These are phyloP conservation scores for Populus tomentosa DNA, from an alignment of 441 rosid species.

Conservation along the genomic window DNA sequence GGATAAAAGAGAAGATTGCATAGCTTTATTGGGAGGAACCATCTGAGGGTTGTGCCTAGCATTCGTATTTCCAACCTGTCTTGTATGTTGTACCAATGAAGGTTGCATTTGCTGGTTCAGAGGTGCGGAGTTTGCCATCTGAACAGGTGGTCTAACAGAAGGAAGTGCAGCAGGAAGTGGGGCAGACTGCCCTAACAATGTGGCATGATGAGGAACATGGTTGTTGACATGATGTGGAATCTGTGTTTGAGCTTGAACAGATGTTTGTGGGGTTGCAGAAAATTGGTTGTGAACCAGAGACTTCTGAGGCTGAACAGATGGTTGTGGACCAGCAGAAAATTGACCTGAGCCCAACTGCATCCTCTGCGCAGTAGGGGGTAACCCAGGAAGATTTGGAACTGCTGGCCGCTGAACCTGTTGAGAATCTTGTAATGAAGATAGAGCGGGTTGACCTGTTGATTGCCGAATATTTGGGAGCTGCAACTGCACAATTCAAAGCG, in stretches of 20 bases:
- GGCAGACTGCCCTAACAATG: slow-evolving; percentile 36
- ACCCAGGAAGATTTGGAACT: slow-evolving; percentile 36
- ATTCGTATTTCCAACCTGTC: slow-evolving; percentile 41
- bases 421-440: slow-evolving; percentile 41
- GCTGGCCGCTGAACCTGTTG: slow-evolving; percentile 45
- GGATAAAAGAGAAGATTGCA: slow-evolving; percentile 38
- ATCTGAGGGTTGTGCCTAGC: slow-evolving; percentile 39
- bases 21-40: slow-evolving; percentile 31
- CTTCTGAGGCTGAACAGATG: slow-evolving; percentile 33
- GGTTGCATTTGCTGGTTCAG: slow-evolving; percentile 38
- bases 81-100: slow-evolving; percentile 38
- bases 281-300: slow-evolving; percentile 47
- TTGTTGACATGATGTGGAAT: slow-evolving; percentile 41
- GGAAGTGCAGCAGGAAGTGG: slow-evolving; percentile 37
- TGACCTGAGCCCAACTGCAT: slow-evolving; percentile 32
- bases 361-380: slow-evolving; percentile 54
- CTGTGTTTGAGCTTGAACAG: slow-evolving; percentile 44
- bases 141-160: slow-evolving; percentile 50
- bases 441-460: slow-evolving; percentile 45
- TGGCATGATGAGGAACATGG: slow-evolving; percentile 31
- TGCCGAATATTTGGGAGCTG: slow-evolving; percentile 68
- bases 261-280: slow-evolving; percentile 40
- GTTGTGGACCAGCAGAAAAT: slow-evolving; percentile 34
- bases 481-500: slow-evolving; percentile 46
- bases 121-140: slow-evolving; percentile 34